phyloP scores from a whole-genome alignment of 108 stramenopile species.

The Parietichytrium sp. region DNA sequence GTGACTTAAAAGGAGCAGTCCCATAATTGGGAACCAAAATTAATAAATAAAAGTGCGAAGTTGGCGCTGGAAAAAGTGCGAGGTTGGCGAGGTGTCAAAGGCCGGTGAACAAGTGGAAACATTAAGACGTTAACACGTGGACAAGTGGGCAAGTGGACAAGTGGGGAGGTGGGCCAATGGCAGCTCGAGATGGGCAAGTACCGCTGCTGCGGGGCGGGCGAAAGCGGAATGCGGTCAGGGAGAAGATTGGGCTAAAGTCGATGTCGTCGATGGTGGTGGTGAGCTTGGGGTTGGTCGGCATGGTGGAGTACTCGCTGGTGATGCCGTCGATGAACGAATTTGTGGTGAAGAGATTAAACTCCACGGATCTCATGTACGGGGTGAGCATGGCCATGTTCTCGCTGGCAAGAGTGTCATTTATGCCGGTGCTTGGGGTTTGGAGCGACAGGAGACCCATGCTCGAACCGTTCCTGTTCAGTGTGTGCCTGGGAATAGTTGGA shows the following conservation, averaged over 20 bases:
- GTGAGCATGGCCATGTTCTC: neutral
- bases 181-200: no score
- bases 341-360: neutral
- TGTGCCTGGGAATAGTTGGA: neutral
- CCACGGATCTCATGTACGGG: conserved; percentile 18
- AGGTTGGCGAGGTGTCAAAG: no score
- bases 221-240: no score
- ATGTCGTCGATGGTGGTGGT: neutral
- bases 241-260: conserved; percentile 2
- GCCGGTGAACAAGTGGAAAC: no score
- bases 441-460: conserved; percentile 3
- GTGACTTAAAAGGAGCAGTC: no score
- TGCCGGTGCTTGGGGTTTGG: conserved; percentile 31
- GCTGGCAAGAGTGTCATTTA: neutral
- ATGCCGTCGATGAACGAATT: conserved; percentile 7
- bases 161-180: no score
- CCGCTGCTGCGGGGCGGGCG: no score
- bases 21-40: no score
- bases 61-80: no score
- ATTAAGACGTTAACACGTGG: no score
- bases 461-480: neutral
- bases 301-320: conserved; percentile 35
- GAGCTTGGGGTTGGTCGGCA: neutral
- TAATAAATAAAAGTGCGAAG: no score
- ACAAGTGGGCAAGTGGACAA: no score